Base-by-base conservation (phyloP, 257 asterid species). In the Capsicum chinense region DNA sequence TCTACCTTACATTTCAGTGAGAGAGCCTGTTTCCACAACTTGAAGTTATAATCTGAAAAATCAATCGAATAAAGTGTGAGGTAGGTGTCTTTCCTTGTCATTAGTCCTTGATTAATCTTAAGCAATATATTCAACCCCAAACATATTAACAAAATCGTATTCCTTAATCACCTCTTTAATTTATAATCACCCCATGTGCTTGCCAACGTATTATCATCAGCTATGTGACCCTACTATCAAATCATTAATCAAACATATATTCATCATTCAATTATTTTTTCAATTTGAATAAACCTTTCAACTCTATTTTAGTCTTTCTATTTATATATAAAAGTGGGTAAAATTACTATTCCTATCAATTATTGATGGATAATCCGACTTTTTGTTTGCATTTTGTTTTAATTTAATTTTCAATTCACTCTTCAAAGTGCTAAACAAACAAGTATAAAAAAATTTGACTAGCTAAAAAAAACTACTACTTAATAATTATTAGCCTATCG, bases 111-210 rank as follows among this genome's bases (percentile, higher is more conserved):
- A 35, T 76, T 50, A 76, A 35, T 73, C 58, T 6, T 16, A 1
- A 17, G 0, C 15, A 35, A 67, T 83, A 67, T 83, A 44, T 44
- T 44, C 81, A 71, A 83, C 81, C n/a, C 59, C 37, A 6, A 68
- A 69, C 57, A 69, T 14, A 71, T 57, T 83, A 83, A 19, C 79
- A 74, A 78, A 52, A 26, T 57, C 66, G 78, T 62, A 70, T 42
- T 63, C 79, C 83, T 74, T 74, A 37, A 52, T 50, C 48, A 59
- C 33, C 63, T 52, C 47, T 26, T 78, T 47, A 78, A 84, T 52
- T 52, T 84, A 84, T 78, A 26, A 63, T 52, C 83, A 44, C 8
- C 7, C 80, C 87, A 84, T 84, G 87, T 84, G 87, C 81, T 14
- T 66, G 68, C 63, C 52, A 58, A 56, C 81, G 50, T 76, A 52